These are phyloP conservation scores for Wallacemonas sp. DNA, from an alignment of 208 protist genomes.

Conservation along the genomic window DNA sequence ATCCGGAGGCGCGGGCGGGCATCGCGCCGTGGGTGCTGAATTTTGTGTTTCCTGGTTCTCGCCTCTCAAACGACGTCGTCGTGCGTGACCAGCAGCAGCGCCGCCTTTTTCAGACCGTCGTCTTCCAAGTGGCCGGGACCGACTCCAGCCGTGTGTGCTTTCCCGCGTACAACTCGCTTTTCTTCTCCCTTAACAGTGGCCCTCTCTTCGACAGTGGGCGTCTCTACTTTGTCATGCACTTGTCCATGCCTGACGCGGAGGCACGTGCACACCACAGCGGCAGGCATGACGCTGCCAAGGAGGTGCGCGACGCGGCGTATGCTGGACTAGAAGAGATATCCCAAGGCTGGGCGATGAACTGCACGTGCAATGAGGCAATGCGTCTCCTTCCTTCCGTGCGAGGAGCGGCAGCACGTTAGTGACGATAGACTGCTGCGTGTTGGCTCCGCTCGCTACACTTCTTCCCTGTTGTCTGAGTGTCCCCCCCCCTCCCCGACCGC, in stretches of 20 bases:
- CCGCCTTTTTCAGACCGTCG: constrained; percentile 44
- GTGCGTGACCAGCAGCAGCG: constrained; percentile 36
- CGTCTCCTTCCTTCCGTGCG: constrained; percentile 18
- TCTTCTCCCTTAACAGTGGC: constrained; percentile 60
- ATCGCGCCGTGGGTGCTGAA: constrained; percentile 75
- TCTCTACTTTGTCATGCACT: constrained; percentile 69
- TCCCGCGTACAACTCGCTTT: constrained; percentile 37
- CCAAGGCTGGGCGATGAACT: constrained; percentile 56
- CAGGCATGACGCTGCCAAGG: constrained; percentile 11
- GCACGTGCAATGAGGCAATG: constrained; percentile 59
- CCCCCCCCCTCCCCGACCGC: too few species aligned
- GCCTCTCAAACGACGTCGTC: constrained; percentile 27
- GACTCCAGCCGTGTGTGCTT: constrained; percentile 33
- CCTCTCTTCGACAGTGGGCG: constrained; percentile 61
- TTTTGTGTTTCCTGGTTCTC: constrained; percentile 55
- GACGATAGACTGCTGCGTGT: too few species aligned
- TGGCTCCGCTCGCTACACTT: too few species aligned
- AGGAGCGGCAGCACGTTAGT: too few species aligned
- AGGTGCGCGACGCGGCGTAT: constrained; percentile 48
- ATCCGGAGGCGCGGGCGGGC: constrained; percentile 32
- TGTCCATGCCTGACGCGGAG: constrained; percentile 26
- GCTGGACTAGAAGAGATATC: constrained; percentile 47
- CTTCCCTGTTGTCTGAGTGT: too few species aligned
- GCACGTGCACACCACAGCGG: background rate
- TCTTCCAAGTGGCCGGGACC: constrained; percentile 54